Evolutionary conservation across 140 eudicot species (phyloP), one percentile per base, ranked within the genome.

Genomic region (Senecio squalidus): DNA sequence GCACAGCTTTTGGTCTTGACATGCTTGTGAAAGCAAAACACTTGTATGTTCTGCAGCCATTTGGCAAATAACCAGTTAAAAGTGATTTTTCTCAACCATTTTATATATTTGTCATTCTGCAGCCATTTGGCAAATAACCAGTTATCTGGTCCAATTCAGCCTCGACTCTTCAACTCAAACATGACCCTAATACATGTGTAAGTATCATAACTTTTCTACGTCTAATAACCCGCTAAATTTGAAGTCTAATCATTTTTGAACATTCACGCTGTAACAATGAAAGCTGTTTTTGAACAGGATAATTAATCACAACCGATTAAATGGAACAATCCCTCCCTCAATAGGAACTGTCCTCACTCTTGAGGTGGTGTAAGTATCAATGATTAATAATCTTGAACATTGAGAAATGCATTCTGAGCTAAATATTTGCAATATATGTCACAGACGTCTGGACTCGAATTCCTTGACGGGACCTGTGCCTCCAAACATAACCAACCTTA

Each of bases 401-500:
- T 10, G 15, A 9, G 9, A 50, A 26, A 24, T 33, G 11, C 3
- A 27, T 8, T 58, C 24, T 40, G 13, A 68, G 10, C 7, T 48
- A 16, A 33, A 53, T 43, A 29, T 16, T 44, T 43, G n/a, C n/a
- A n/a, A n/a, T 72, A 18, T 48, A 18, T 38, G 30, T 6, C n/a
- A 15, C 79, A 90, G 97, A 67, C 94, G 97, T 25, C 71, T 90
- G 68, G 95, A 90, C 63, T 49, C 80, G 67, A 90, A 90, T 73
- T 67, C 55, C n/a, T 66, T 90, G 5, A 66, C 4, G 6, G 94
- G 94, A 60, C 4, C 58, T 31, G 77, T 90, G 58, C 95, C 89
- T 56, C 31, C 17, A 25, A 78, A 43, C 34, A 69, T 86, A 58
- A 78, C 28, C 13, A 72, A 58, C 44, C 88, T 86, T 64, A 47